Percentiles rank a stretch among this genome's conserved stretches.
Evolutionary conservation across 768 basidiomycete genomes (phyloP).

Genomic region (Hypsizygus marmoreus): DNA sequence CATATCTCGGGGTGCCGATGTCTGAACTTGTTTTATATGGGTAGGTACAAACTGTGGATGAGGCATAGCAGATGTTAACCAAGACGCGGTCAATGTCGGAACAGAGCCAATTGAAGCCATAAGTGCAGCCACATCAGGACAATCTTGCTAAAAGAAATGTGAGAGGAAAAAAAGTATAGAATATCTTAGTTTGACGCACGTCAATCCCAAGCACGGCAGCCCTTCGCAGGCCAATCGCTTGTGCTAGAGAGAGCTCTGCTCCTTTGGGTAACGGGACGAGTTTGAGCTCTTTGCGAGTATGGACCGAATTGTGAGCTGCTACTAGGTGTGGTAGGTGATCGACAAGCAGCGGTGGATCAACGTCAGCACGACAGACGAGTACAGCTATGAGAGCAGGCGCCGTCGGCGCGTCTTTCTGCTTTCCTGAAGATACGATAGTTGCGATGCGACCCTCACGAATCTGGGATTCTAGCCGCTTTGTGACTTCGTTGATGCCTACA

Average conservation of each 20-base stretch:
- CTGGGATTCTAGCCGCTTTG: conserved; percentile 68
- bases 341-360: conserved; percentile 71
- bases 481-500: conserved; percentile 82
- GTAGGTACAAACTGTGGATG: conserved; percentile 55
- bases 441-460: conserved; percentile 33
- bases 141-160: conserved; percentile 31
- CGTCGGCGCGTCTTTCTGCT: conserved; percentile 11
- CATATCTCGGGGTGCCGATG: conserved; percentile 80
- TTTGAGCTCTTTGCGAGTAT: conserved; percentile 40
- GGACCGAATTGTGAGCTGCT: conserved; percentile 69
- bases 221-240: conserved; percentile 64
- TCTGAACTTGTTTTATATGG: conserved; percentile 79
- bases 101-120: conserved; percentile 47
- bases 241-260: conserved; percentile 62
- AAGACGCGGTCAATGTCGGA: conserved; percentile 63
- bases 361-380: conserved; percentile 73
- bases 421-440: conserved; percentile 27
- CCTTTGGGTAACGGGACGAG: conserved; percentile 68
- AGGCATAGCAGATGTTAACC: conserved; percentile 46
- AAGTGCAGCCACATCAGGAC: conserved; percentile 39
- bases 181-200: conserved; percentile 45
- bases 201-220: conserved; percentile 67
- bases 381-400: conserved; percentile 37
- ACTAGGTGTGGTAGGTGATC: conserved; percentile 78
- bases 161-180: conserved; percentile 19